These are phyloP conservation scores for Podila epicladia DNA, from an alignment of 192 early-diverging fungal species.

Conservation along the genomic window DNA sequence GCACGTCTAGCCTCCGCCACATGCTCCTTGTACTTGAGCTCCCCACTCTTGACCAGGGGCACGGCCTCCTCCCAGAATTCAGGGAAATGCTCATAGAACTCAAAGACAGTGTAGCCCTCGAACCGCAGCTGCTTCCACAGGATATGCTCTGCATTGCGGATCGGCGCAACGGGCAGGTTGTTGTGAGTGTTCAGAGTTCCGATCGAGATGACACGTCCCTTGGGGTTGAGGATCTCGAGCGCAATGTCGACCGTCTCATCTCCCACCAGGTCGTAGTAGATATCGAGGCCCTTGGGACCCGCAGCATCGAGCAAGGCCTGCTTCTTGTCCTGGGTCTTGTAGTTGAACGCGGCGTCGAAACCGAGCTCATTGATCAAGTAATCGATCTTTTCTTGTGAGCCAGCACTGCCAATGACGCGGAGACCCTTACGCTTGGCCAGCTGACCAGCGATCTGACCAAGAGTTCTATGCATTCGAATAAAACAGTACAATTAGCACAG, in stretches of 20 bases:
- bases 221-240: slow-evolving; percentile 25
- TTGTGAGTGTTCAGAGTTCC: slow-evolving; percentile 1
- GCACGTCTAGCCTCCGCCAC: neutral
- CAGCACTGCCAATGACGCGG: slow-evolving; percentile 86
- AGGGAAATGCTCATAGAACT: slow-evolving; percentile 7
- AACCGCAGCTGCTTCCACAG: slow-evolving; percentile 7
- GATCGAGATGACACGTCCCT: slow-evolving; percentile 18
- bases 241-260: slow-evolving; percentile 33
- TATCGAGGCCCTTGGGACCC: slow-evolving; percentile 64
- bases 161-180: neutral
- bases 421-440: slow-evolving; percentile 81
- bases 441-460: slow-evolving; percentile 78
- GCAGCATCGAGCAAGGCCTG: neutral
- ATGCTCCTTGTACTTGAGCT: slow-evolving; percentile 13
- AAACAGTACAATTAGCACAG: too few species aligned
- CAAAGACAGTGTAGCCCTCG: slow-evolving; percentile 11
- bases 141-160: slow-evolving; percentile 14
- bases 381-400: slow-evolving; percentile 84
- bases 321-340: slow-evolving; percentile 67
- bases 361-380: slow-evolving; percentile 72
- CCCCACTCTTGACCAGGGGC: slow-evolving; percentile 25
- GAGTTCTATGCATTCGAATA: slow-evolving; percentile 57
- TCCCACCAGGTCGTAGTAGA: slow-evolving; percentile 89
- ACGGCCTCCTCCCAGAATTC: slow-evolving; percentile 22
- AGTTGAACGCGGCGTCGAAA: slow-evolving; percentile 92